Evolutionary conservation across 2,329 filamentous ascomycete species (phyloP), one percentile per base, ranked within the genome.

Genomic region (Hypoxylon sp.): DNA sequence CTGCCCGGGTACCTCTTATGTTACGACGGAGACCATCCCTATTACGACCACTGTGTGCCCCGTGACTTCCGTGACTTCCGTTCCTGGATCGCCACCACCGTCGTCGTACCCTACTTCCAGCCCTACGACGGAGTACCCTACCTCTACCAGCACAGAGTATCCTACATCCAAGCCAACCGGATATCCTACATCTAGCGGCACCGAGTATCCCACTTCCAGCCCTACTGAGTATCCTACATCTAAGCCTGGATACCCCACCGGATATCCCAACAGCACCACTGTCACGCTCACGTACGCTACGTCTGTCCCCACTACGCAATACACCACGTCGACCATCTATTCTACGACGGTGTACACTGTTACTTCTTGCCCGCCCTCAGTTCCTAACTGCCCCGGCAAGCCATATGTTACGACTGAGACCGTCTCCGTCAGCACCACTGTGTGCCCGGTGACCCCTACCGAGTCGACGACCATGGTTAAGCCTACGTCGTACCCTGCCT

Each of bases 1-100:
- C 63, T 73, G 69, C 71, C 63, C 71, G 13, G 52, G 57, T 14
- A 46, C 17, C 1, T 35, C 69, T 4, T 35, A 70, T 6, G 59
- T 66, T n/a, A 73, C 69, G 2, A 73, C 69, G 1, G 66, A 69
- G 50, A 64, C 65, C 46, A 59, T 70, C 29, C 54, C 70, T 14
- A 8, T 69, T n/a, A 62, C 62, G 29, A 71, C 69, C 10, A 73
- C 68, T 1, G 55, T 71, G 24, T 71, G 66, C 66, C 66, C 71
- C n/a, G 69, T 73, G 14, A 66, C 65, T 26, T 44, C 39, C 17
- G 39, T 44, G 14, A 66, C 65, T 26, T 44, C 39, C 17, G 39
- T 44, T 44, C 19, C 39, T 22, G 39, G 39, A 44, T 44, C 39
- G 17, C 8, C 39, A 19, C 39, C 39, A 3, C 17, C 9, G 2